Percentiles rank a stretch among this genome's conserved stretches.
Conservation (phyloP, 2,329 filamentous ascomycete species). For the Colletotrichum falcatum region DNA sequence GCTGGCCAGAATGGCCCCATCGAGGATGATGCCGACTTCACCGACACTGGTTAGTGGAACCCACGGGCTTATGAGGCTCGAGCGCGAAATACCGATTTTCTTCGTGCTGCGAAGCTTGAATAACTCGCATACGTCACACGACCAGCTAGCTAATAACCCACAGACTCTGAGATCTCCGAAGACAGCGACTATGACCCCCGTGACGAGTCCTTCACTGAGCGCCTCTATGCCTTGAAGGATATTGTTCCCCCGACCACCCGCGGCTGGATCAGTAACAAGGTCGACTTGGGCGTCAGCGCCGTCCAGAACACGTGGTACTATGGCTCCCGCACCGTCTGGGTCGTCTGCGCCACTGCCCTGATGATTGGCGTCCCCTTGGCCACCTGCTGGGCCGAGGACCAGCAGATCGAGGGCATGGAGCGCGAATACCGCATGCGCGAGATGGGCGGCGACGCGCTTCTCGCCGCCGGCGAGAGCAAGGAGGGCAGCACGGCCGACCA, state of each 20-base stretch:
- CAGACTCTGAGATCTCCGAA: conserved; percentile 87
- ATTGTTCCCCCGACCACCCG: conserved; percentile 81
- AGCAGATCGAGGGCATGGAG: conserved; percentile 98
- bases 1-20: conserved; percentile 75
- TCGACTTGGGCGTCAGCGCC: conserved; percentile 66
- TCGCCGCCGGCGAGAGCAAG: conserved; percentile 60
- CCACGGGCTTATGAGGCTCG: background rate
- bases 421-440: conserved; percentile 96
- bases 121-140: conserved; percentile 22
- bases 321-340: conserved; percentile 86
- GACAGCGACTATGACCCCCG: conserved; percentile 76
- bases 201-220: conserved; percentile 73
- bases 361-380: conserved; percentile 94
- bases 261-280: conserved; percentile 72
- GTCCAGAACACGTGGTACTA: conserved; percentile 70
- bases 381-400: conserved; percentile 93
- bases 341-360: conserved; percentile 89
- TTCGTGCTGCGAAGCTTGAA: conserved; percentile 3
- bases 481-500: conserved; percentile 59
- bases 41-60: conserved; percentile 81
- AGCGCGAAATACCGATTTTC: background rate
- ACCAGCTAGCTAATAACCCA: conserved; percentile 17
- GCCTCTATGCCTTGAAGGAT: conserved; percentile 78
- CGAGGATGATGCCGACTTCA: conserved; percentile 92
- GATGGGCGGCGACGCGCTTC: conserved; percentile 77